Conservation (phyloP, 805 yeast genomes). For the Lipomyces sp. region DNA sequence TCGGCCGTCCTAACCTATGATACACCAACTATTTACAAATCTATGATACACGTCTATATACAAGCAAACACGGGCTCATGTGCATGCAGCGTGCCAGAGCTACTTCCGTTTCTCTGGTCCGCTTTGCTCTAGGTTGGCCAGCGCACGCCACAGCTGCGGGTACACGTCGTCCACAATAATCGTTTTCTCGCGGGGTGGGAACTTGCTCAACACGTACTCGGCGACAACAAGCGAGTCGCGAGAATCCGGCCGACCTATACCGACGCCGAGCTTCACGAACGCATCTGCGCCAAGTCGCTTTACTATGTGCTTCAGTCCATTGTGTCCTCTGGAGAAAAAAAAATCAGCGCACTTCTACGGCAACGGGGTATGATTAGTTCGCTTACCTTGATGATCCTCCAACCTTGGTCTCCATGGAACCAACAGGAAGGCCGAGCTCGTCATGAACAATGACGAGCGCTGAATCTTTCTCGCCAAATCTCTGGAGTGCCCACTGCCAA, state of each 20-base stretch:
- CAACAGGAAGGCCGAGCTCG: conserved; percentile 65
- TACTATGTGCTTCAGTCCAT: conserved; percentile 67
- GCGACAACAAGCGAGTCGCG: conserved; percentile 49
- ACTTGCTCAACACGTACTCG: conserved; percentile 59
- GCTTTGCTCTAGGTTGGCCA: too few relatives aligned
- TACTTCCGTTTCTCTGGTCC: too few relatives aligned
- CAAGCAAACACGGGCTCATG: too few relatives aligned
- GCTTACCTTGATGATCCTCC: conserved; percentile 50
- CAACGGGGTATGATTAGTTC: neutral
- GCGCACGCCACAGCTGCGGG: conserved; percentile 13
- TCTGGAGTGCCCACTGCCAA: conserved; percentile 42
- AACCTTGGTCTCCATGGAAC: conserved; percentile 59
- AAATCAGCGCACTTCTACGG: neutral
- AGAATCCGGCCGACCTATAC: conserved; percentile 65
- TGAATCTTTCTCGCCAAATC: conserved; percentile 36
- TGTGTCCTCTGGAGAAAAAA: conserved; percentile 65
- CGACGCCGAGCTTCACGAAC: conserved; percentile 68
- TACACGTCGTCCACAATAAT: conserved; percentile 38
- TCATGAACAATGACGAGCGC: conserved; percentile 68
- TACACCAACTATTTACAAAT: too few relatives aligned
- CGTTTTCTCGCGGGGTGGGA: conserved; percentile 47
- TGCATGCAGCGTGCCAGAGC: too few relatives aligned
- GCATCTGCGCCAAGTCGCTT: conserved; percentile 44
- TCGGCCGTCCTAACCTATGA: too few relatives aligned
- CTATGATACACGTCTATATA: too few relatives aligned